phyloP scores from a whole-genome alignment of 352 stramenopile genomes.

The Pythium scleroteichum region DNA sequence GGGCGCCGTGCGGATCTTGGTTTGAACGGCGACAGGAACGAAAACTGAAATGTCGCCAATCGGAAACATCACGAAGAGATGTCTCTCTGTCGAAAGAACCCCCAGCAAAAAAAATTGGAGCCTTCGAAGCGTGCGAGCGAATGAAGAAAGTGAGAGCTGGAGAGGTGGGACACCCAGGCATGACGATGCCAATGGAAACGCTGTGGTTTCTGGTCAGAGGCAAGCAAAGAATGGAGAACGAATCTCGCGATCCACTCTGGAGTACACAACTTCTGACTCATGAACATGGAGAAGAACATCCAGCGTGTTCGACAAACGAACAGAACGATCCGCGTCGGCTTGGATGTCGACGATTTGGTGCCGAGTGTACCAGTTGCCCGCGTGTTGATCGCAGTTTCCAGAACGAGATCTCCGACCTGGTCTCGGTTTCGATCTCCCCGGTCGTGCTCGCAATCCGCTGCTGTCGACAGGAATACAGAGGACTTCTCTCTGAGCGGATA shows the following conservation, averaged over 20 bases:
- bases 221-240: not conserved
- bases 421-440: slow-evolving; percentile 14
- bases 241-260: not conserved
- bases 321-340: not conserved
- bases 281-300: not conserved
- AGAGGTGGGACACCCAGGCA: slow-evolving; percentile 10
- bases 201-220: slow-evolving; percentile 21
- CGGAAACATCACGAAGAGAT: not conserved
- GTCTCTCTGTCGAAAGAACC: no score
- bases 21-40: slow-evolving; percentile 13
- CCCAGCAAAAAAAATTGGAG: not conserved
- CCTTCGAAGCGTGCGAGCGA: slow-evolving; percentile 20
- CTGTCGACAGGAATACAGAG: not conserved
- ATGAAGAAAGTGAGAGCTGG: slow-evolving; percentile 20
- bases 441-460: slow-evolving; percentile 39
- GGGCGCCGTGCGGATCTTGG: slow-evolving; percentile 44
- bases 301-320: not conserved
- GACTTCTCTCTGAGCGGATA: slow-evolving; percentile 1
- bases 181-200: slow-evolving; percentile 22
- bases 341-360: slow-evolving; percentile 34
- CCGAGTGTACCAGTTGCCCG: slow-evolving; percentile 23
- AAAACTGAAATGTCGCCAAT: not conserved
- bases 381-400: no score
- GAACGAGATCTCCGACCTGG: not conserved
- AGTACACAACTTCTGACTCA: not conserved